Percentiles rank a stretch among this genome's conserved stretches.
phyloP scores from a whole-genome alignment of 2,329 filamentous ascomycete species.

The Diaporthe sp. region DNA sequence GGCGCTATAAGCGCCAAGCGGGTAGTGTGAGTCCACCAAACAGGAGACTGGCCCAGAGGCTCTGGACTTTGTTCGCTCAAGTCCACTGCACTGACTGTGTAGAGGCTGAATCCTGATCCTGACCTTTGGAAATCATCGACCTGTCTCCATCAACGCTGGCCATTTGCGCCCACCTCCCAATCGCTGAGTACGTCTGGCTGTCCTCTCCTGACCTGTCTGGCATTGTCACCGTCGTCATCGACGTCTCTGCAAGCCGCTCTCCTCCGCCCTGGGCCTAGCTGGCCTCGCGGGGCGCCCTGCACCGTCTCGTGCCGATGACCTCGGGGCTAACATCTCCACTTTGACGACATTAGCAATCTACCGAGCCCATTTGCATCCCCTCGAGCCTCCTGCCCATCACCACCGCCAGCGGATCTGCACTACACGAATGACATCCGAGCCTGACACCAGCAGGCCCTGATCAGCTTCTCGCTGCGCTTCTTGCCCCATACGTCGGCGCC shows the following conservation, averaged over 20 bases:
- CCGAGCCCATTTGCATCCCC: constrained; percentile 28
- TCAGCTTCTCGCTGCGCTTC: constrained; percentile 36
- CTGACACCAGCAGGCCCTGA: constrained; percentile 14
- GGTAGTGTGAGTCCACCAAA: constrained; percentile 20
- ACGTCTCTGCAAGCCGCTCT: not conserved
- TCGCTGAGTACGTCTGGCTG: constrained; percentile 27
- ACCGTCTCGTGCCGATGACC: constrained; percentile 29
- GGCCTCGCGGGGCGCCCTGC: constrained; percentile 19
- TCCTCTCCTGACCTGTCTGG: not conserved
- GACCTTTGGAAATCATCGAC: constrained; percentile 29
- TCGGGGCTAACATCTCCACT: constrained; percentile 35
- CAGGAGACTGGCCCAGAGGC: constrained; percentile 13
- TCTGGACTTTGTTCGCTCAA: constrained; percentile 16
- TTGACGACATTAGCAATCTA: constrained; percentile 30
- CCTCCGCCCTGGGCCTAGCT: not conserved
- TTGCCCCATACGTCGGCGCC: constrained; percentile 27
- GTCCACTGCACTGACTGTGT: constrained; percentile 1
- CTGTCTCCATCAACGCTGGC: constrained; percentile 30
- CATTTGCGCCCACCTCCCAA: constrained; percentile 19
- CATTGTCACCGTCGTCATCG: not conserved
- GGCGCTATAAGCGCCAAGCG: constrained; percentile 28
- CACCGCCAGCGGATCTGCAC: constrained; percentile 14
- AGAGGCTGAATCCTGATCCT: constrained; percentile 26
- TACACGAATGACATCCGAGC: constrained; percentile 29
- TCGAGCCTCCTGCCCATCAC: constrained; percentile 18